phyloP scores from a whole-genome alignment of 495 filamentous ascomycete species.

The Talaromyces trachyspermus region DNA sequence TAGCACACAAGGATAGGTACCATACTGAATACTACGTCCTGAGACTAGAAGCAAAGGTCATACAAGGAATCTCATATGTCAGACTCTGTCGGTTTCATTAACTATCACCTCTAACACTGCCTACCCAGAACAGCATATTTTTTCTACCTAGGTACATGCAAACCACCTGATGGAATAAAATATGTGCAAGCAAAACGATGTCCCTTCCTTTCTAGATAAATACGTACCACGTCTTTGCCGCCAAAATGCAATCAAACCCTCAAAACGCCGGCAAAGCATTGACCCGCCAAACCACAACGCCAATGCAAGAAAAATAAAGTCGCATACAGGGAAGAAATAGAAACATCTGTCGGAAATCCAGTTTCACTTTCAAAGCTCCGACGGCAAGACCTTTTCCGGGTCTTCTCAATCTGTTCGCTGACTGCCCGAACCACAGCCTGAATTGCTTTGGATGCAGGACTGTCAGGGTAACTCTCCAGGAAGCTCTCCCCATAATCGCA shows the following conservation, averaged over 20 bases:
- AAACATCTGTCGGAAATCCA: no score
- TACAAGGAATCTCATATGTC: no score
- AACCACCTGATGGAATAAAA: no score
- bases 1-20: no score
- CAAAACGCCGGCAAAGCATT: conserved; percentile 1
- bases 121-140: no score
- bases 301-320: no score
- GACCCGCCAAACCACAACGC: conserved; percentile 2
- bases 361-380: conserved; percentile 25
- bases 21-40: no score
- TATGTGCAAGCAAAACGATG: conserved; percentile 1
- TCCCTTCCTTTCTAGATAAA: conserved; percentile 1
- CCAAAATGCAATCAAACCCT: conserved; percentile 5
- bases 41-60: no score
- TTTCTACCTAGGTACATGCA: no score
- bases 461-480: conserved; percentile 87
- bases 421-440: conserved; percentile 67
- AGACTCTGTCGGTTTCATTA: no score
- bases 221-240: background rate
- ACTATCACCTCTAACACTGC: no score
- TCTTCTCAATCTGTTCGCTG: conserved; percentile 55
- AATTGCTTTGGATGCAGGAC: conserved; percentile 74
- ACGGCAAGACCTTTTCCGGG: conserved; percentile 35
- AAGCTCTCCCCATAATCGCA: conserved; percentile 98
- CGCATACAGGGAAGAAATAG: background rate